Percentiles rank a stretch among this genome's conserved stretches.
Conservation (phyloP, 164 flowering plant species). For the Aristolochia contorta region DNA sequence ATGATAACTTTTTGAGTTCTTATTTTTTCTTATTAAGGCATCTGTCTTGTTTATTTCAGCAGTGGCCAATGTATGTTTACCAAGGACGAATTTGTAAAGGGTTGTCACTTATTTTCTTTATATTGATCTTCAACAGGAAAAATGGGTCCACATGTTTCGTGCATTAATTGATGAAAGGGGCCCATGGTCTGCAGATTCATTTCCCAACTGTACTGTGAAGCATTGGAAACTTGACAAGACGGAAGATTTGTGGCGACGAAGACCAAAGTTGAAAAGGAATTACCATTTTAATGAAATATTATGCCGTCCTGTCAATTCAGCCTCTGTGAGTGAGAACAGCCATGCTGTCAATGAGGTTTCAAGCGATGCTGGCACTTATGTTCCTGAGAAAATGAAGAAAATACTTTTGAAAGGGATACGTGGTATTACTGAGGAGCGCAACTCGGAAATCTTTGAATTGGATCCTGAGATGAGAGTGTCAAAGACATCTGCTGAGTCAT, state of each 20-base stretch:
- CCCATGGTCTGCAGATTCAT: slow-evolving; percentile 96
- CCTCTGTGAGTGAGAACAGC: slow-evolving; percentile 24
- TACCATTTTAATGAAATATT: slow-evolving; percentile 82
- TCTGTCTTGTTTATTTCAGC: too few species aligned
- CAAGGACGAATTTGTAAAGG: too few species aligned
- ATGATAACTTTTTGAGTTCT: too few species aligned
- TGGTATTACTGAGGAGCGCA: slow-evolving; percentile 62
- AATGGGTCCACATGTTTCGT: slow-evolving; percentile 90
- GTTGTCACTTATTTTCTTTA: neutral
- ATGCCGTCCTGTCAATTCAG: slow-evolving; percentile 49
- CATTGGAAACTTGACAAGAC: slow-evolving; percentile 98
- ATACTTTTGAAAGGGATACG: slow-evolving; percentile 78
- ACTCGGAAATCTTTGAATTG: slow-evolving; percentile 41
- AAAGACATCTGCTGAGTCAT: slow-evolving; percentile 26
- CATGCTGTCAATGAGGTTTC: slow-evolving; percentile 32
- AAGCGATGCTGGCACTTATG: slow-evolving; percentile 42
- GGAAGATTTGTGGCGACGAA: slow-evolving; percentile 87
- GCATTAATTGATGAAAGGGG: slow-evolving; percentile 95
- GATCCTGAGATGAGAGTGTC: slow-evolving; percentile 31
- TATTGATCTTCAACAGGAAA: slow-evolving; percentile 42
- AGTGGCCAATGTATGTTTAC: too few species aligned
- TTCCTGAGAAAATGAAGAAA: slow-evolving; percentile 82
- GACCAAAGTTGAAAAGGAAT: slow-evolving; percentile 79
- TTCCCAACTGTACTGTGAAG: slow-evolving; percentile 53
- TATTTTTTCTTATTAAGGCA: too few species aligned